Conservation (phyloP, 2,329 filamentous ascomycete species). For the Pseudopithomyces maydicus region DNA sequence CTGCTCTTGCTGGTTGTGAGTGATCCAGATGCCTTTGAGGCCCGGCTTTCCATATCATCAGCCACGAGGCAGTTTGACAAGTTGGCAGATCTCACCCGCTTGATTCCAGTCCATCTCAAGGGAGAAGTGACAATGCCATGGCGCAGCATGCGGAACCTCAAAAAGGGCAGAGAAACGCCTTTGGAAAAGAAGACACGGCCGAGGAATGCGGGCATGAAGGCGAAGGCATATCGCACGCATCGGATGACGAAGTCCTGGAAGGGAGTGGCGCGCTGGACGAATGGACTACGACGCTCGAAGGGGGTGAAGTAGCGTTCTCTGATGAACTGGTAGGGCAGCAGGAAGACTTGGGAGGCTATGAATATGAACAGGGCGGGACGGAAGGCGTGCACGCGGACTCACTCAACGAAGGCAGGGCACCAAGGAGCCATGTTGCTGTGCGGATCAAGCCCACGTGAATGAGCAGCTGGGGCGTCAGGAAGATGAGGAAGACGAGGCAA, state of each 20-base stretch:
- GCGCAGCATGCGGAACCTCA: slow-evolving; percentile 75
- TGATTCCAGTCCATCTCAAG: slow-evolving; percentile 67
- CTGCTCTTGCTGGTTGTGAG: slow-evolving; percentile 61
- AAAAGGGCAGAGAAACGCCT: slow-evolving; percentile 72
- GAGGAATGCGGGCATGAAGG: slow-evolving; percentile 69
- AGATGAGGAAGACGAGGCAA: slow-evolving; percentile 72
- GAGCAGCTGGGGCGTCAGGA: slow-evolving; percentile 74
- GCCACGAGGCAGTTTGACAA: not conserved
- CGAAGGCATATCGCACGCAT: slow-evolving; percentile 79
- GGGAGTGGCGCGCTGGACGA: slow-evolving; percentile 69
- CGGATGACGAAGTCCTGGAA: slow-evolving; percentile 81
- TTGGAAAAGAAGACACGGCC: slow-evolving; percentile 80
- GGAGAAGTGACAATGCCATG: slow-evolving; percentile 69
- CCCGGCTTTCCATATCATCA: slow-evolving; percentile 44
- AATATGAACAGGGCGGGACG: slow-evolving; percentile 28
- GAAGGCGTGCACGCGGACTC: slow-evolving; percentile 26
- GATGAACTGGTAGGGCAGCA: slow-evolving; percentile 64
- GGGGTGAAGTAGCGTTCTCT: slow-evolving; percentile 61
- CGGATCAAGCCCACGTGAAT: slow-evolving; percentile 67
- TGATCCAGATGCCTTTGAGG: slow-evolving; percentile 73
- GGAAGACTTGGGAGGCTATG: slow-evolving; percentile 54
- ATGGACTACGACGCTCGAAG: slow-evolving; percentile 58
- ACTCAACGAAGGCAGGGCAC: slow-evolving; percentile 74
- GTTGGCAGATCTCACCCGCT: slow-evolving; percentile 50
- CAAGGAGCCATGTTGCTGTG: slow-evolving; percentile 62